Evolutionary conservation across 73 alveolate genomes (phyloP).

Genomic region (Paramecium sexaurelia): DNA sequence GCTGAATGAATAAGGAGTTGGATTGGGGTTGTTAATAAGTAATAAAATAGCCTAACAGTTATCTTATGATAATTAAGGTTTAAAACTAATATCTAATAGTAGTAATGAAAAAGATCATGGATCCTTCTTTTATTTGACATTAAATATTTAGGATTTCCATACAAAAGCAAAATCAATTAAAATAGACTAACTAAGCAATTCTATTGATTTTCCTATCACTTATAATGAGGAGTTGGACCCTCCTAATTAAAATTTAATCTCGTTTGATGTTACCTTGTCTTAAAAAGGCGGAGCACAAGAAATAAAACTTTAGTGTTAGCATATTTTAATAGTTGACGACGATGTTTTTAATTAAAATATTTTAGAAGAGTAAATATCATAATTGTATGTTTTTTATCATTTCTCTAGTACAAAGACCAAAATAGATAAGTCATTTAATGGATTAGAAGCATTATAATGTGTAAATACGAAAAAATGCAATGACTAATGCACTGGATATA

Average conservation of each 20-base stretch:
- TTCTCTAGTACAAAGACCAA: background rate
- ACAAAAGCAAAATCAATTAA: background rate
- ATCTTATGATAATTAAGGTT: background rate
- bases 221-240: background rate
- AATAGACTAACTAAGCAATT: background rate
- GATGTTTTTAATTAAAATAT: background rate
- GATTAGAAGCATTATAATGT: slow-evolving; percentile 25
- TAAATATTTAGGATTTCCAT: background rate
- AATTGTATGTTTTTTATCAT: background rate
- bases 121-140: background rate
- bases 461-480: background rate
- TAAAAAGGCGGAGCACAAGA: background rate
- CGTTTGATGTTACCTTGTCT: background rate
- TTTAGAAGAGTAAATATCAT: background rate
- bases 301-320: background rate
- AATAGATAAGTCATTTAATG: background rate
- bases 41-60: background rate
- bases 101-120: background rate
- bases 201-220: background rate
- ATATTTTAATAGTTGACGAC: slow-evolving; percentile 37
- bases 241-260: background rate
- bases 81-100: background rate
- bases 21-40: slow-evolving; percentile 25
- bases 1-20: slow-evolving; percentile 25
- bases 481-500: background rate